Evolutionary conservation across 148 eudicot genomes (phyloP).

Genomic region (Dianthus caryophyllus): DNA sequence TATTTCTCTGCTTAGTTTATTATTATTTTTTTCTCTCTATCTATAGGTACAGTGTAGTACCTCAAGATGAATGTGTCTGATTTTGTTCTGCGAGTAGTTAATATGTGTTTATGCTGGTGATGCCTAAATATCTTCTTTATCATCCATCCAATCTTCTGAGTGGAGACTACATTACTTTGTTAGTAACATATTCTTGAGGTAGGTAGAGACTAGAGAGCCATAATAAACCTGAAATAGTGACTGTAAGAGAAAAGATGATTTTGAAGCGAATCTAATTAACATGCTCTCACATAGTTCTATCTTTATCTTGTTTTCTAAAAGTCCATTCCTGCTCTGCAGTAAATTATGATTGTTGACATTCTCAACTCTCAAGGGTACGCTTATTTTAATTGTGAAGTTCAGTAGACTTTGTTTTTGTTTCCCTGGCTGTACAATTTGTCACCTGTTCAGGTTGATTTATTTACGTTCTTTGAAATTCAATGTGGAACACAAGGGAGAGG

Average conservation of each 20-base stretch:
- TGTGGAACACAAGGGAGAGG: background rate
- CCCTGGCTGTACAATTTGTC: background rate
- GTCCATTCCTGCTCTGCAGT: background rate
- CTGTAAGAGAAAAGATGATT: background rate
- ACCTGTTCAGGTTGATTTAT: background rate
- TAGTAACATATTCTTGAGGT: too few species aligned
- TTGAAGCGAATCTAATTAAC: background rate
- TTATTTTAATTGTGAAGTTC: background rate
- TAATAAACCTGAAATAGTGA: too few species aligned
- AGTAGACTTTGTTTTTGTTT: background rate
- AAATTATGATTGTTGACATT: background rate
- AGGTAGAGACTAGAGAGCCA: too few species aligned
- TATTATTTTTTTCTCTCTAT: too few species aligned
- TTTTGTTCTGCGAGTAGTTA: too few species aligned
- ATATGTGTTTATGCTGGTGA: too few species aligned
- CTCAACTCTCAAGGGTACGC: background rate
- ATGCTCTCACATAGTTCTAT: background rate
- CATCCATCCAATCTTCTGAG: too few species aligned
- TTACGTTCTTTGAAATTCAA: background rate
- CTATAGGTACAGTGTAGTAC: too few species aligned
- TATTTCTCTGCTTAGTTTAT: slow-evolving; percentile 1
- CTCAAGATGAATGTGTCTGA: too few species aligned
- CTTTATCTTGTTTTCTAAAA: too few species aligned
- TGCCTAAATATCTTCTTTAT: too few species aligned
- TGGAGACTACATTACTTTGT: too few species aligned